Base-by-base conservation (phyloP, 2,329 filamentous ascomycete species). In the Colletotrichum lini region DNA sequence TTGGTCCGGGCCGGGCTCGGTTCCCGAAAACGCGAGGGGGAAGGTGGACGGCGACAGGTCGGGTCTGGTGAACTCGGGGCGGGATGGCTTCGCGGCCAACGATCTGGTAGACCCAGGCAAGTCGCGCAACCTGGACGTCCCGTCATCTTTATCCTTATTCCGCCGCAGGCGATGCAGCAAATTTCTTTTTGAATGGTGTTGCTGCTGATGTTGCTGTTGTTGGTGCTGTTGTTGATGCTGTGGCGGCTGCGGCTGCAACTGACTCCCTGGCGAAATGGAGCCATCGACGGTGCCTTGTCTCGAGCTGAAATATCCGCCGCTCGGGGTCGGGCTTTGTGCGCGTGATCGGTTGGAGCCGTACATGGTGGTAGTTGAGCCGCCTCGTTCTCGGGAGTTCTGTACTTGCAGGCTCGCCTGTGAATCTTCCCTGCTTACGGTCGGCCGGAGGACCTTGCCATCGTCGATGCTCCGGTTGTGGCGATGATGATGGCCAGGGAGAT, bases 241-340 rank as follows among this genome's bases (percentile, higher is more conserved):
- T 38, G 35, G 35, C 35, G 35, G 35, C 30, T 35, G 30, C 30
- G 30, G 30, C 35, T 38, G 35, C 35, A 38, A 10, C 40, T 72
- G 69, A 42, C 65, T 56, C 8, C 82, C 82, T 1, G 92, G 91
- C 3, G 91, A 93, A 21, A 86, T 86, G 77, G 91, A 88, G 30
- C 87, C 87, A 71, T 90, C 87, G 26, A 80, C 74, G 76, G 86
- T 79, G 75, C 83, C 77, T 81, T 86, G 78, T 77, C 84, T 86
- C 79, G 86, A 79, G 81, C 88, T 81, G 84, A 78, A 77, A 62
- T 81, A 82, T 75, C 88, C 89, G 52, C 89, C 85, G 80, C 94
- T 96, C 9, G 95, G 93, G 0, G 94, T 94, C 35, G 95, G 94
- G 80, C 95, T 97, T 72, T 93, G 89, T 15, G 94, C 91, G 74